Evolutionary conservation across 2,329 filamentous ascomycete genomes (phyloP).

Genomic region (Colletotrichum brevisporum): DNA sequence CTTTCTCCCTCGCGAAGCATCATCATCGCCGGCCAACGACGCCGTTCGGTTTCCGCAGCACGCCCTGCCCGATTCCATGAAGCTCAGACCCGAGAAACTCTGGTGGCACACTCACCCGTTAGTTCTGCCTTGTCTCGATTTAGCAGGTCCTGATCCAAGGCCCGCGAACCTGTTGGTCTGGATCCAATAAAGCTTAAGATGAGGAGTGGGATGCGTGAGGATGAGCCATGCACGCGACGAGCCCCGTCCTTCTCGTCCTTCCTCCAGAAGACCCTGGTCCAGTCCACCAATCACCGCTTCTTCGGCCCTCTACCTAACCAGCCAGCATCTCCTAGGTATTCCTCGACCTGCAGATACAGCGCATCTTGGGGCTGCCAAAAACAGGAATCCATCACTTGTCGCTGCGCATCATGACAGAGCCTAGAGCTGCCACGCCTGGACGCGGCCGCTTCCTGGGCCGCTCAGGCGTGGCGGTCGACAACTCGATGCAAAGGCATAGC

Average conservation of each 20-base stretch:
- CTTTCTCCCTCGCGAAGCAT: not conserved
- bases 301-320: not conserved
- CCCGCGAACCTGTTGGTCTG: constrained; percentile 24
- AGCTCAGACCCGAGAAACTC: not conserved
- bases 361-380: not conserved
- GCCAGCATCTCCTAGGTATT: constrained; percentile 2
- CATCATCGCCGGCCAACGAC: not conserved
- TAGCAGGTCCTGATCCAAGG: constrained; percentile 25
- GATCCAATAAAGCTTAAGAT: constrained; percentile 28
- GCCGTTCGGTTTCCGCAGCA: not conserved
- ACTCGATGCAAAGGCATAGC: constrained; percentile 24
- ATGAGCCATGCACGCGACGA: constrained; percentile 21
- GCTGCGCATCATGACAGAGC: not conserved
- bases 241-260: constrained; percentile 12
- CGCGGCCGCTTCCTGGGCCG: not conserved
- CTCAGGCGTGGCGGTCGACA: not conserved
- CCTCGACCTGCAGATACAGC: not conserved
- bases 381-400: not conserved
- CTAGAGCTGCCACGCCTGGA: constrained; percentile 7
- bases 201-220: constrained; percentile 19
- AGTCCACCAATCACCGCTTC: constrained; percentile 25
- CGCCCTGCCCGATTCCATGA: not conserved
- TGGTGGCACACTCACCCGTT: not conserved
- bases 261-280: constrained; percentile 5
- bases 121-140: constrained; percentile 21